Percentiles rank a stretch among this genome's conserved stretches.
Evolutionary conservation across 139 green algal species (phyloP).

Genomic region (Pleodorina starrii): DNA sequence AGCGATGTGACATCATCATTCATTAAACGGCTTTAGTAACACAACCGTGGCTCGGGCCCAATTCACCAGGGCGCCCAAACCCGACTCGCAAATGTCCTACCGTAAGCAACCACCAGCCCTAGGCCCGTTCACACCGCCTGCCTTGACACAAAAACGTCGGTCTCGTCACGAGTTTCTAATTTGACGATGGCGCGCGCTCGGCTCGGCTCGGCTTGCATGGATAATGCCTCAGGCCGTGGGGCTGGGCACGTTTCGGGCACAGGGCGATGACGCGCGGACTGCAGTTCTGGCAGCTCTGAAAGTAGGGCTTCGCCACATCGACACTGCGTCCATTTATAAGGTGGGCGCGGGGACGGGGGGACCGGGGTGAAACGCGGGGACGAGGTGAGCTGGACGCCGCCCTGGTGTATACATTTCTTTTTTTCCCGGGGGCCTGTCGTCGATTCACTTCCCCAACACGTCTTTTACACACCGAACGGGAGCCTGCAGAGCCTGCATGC

Average conservation of each 20-base stretch:
- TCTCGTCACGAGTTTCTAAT: no score
- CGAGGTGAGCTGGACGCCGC: no score
- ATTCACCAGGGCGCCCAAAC: not conserved
- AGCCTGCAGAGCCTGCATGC: no score
- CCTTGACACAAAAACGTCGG: not conserved
- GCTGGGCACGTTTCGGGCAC: conserved; percentile 77
- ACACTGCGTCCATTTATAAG: conserved; percentile 85
- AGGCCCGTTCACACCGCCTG: not conserved
- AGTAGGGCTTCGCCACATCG: conserved; percentile 74
- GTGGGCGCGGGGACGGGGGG: no score
- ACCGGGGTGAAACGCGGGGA: no score
- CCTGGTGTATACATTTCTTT: no score
- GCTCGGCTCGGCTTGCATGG: no score
- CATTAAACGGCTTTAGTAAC: not conserved
- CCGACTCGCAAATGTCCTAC: not conserved
- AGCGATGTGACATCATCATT: not conserved
- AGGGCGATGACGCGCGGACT: conserved; percentile 46
- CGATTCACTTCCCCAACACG: no score
- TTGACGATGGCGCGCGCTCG: no score
- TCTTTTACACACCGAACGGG: no score
- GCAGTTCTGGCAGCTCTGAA: conserved; percentile 69
- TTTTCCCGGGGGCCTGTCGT: no score
- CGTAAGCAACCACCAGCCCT: not conserved
- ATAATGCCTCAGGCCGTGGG: conserved; percentile 55
- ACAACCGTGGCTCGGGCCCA: not conserved